Evolutionary conservation across 148 eudicot species (phyloP), one percentile per base, ranked within the genome.

Genomic region (Dianthus caryophyllus): DNA sequence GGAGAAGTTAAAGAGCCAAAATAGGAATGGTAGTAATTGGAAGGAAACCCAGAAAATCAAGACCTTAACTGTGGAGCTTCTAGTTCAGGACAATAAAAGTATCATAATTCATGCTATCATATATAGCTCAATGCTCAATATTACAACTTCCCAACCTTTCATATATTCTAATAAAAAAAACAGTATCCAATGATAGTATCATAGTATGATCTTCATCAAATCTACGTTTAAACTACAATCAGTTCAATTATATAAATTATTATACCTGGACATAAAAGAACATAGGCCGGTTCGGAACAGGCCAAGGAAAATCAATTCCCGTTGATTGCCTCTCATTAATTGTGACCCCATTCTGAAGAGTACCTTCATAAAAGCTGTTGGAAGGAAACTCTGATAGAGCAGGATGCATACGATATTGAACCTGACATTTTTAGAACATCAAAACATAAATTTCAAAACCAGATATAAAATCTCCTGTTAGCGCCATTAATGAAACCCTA

Each of bases 271-370:
- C 99, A 78, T 95, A 95, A 69, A 95, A 95, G 84, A 95, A 86
- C 99, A 90, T 95, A 41, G 99, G 99, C 33, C 99, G 93, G 59
- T 85, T 90, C 57, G 99, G 99, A 73, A 95, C 97, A 26, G 99
- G 99, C 99, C 99, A 95, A 63, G 99, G 99, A 61, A 95, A 95
- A 85, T 95, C 99, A 76, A 95, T 88, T 65, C 99, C 99, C 36
- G 97, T 21, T 64, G 97, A 84, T 73, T 80, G 96, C 68, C 97
- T 88, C 76, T 95, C 99, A 72, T 95, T 95, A 29, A 95, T 80
- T 9, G 99, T 90, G 24, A 95, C 99, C 38, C 99, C 99, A 77
- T 95, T 95, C 69, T 95, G 99, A 71, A 95, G 99, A 17, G 99
- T 95, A 49, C 99, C 99, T 84, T 95, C 99, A 67, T 95, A 95